Evolutionary conservation across 2,329 filamentous ascomycete species (phyloP).

Genomic region (Colletotrichum cuscutae): DNA sequence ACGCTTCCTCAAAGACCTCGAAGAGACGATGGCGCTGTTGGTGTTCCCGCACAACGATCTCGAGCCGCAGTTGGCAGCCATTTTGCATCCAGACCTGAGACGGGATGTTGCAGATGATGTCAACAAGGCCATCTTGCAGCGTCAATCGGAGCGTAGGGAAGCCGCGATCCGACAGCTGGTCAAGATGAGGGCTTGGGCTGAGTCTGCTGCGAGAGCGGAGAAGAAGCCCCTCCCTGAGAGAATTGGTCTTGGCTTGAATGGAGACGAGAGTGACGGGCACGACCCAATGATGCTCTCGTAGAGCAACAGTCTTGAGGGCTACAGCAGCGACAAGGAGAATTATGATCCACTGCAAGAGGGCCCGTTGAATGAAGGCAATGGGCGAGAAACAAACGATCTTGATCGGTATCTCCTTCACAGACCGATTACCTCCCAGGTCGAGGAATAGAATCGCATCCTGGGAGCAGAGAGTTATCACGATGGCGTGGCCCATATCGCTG

Average conservation of each 20-base stretch:
- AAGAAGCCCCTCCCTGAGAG: slow-evolving; percentile 53
- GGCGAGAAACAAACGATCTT: background rate
- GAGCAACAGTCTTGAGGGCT: background rate
- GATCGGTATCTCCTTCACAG: background rate
- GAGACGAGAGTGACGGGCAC: slow-evolving; percentile 38
- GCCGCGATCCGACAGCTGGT: slow-evolving; percentile 86
- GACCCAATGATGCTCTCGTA: slow-evolving; percentile 35
- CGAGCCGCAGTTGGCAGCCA: slow-evolving; percentile 76
- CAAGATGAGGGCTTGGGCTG: slow-evolving; percentile 86
- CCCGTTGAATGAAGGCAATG: background rate
- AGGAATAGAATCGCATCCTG: background rate
- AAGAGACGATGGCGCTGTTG: slow-evolving; percentile 91
- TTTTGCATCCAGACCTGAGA: slow-evolving; percentile 83
- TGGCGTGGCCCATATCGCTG: background rate
- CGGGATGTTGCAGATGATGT: slow-evolving; percentile 87
- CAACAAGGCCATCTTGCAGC: slow-evolving; percentile 86
- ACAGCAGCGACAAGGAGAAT: background rate
- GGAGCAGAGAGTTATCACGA: background rate
- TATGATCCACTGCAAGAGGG: background rate
- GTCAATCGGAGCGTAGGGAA: slow-evolving; percentile 78
- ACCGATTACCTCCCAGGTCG: background rate
- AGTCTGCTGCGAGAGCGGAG: slow-evolving; percentile 65
- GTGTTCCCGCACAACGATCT: slow-evolving; percentile 88
- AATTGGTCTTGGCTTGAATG: slow-evolving; percentile 52
- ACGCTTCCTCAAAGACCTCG: slow-evolving; percentile 86